Evolutionary conservation across 2,329 filamentous ascomycete species (phyloP), one percentile per base, ranked within the genome.

Genomic region (Scedosporium dehoogii): DNA sequence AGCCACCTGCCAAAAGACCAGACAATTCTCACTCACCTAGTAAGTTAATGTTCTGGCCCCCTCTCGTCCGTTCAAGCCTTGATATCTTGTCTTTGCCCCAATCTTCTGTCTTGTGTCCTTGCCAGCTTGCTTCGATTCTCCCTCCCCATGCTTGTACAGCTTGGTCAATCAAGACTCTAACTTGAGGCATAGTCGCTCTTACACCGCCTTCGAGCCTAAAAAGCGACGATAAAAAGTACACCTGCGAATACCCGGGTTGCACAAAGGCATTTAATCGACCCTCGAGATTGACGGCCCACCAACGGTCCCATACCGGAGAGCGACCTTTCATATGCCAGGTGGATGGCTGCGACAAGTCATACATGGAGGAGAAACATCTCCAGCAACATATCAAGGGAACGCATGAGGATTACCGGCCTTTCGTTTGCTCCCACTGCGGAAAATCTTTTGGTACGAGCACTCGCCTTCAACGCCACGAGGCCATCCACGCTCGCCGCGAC

Each of bases 241-340:
- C 79, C 62, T 97, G 93, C 75, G 85, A 88, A 0, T 87, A 85
- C 72, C 82, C 87, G 10, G 84, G 81, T 66, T 97, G 93, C 71
- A 76, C 78, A 63, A 96, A 96, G 75, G 86, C 87, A 6, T 97
- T 94, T 79, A 96, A 96, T 73, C 87, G 93, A 3, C 92, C 91
- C 0, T 89, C 89, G 41, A 85, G 91, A 29, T 81, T 97, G 3
- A 81, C 88, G 64, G 86, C 90, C 63, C 93, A 97, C 70, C 76
- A 93, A 25, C 84, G 91, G 66, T 92, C 89, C 1, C 93, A 97
- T 73, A 93, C 85, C 61, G 91, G 93, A 67, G 90, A 93, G 68
- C 85, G 92, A 1, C 86, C 91, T 0, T 96, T 89, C 73, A 79
- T 81, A 46, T 97, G 93, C 70, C 77, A 80, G 2, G 82, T 88